These are phyloP conservation scores for Bidens hawaiensis DNA, from an alignment of 140 eudicot species.

Conservation along the genomic window DNA sequence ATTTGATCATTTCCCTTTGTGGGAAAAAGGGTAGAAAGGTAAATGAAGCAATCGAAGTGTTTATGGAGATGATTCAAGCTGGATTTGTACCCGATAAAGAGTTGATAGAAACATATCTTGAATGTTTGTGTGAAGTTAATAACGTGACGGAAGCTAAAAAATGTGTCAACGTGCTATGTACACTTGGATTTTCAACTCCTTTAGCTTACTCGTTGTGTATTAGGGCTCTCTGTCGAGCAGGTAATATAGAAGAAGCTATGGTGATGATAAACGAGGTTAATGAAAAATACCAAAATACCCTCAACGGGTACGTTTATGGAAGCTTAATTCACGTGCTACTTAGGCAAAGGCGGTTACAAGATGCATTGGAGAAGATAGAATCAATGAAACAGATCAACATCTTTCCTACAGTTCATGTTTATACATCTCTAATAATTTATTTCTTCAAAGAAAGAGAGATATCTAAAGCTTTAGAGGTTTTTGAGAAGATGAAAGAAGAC, in stretches of 20 bases:
- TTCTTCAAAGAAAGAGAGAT: conserved; percentile 52
- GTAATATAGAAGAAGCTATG: conserved; percentile 68
- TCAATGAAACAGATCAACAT: conserved; percentile 52
- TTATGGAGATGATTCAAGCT: conserved; percentile 49
- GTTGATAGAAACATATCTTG: conserved; percentile 54
- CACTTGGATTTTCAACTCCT: conserved; percentile 50
- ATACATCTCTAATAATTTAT: conserved; percentile 62
- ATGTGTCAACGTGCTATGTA: conserved; percentile 40
- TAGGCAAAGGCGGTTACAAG: conserved; percentile 40
- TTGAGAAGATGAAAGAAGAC: conserved; percentile 51
- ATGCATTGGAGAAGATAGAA: conserved; percentile 71
- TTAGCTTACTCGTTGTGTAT: conserved; percentile 57
- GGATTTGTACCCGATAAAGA: conserved; percentile 74
- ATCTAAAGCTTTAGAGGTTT: conserved; percentile 49
- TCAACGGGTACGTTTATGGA: conserved; percentile 56
- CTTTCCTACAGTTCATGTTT: conserved; percentile 73
- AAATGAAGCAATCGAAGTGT: conserved; percentile 52
- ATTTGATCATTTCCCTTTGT: conserved; percentile 73
- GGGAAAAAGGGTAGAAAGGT: conserved; percentile 73
- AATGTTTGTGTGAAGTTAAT: conserved; percentile 64
- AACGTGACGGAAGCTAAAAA: conserved; percentile 47
- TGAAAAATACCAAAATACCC: conserved; percentile 33
- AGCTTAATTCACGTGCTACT: conserved; percentile 73
- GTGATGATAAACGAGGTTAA: conserved; percentile 40
- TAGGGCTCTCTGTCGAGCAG: conserved; percentile 77